phyloP scores from a whole-genome alignment of 2,329 filamentous ascomycete species.

The Beauveria varroae region DNA sequence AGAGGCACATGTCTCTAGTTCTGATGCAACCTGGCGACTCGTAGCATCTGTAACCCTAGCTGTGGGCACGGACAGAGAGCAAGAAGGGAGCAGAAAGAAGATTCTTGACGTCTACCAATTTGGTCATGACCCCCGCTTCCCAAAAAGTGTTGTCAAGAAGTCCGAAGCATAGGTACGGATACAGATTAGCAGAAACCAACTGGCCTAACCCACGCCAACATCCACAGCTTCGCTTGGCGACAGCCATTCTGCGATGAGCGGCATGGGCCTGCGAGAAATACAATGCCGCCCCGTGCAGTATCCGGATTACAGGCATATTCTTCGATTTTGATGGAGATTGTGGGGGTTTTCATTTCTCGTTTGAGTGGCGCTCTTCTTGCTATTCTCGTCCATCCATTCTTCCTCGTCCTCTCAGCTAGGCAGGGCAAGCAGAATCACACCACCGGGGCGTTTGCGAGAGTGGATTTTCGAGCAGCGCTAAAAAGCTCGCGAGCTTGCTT shows the following conservation, averaged over 20 bases:
- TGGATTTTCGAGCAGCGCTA: background rate
- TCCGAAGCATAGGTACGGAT: no score
- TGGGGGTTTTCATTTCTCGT: background rate
- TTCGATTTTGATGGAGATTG: background rate
- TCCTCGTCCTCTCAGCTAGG: background rate
- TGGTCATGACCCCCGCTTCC: background rate
- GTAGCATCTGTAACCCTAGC: constrained; percentile 4
- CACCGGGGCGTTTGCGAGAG: background rate
- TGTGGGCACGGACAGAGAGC: constrained; percentile 3
- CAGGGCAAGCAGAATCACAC: background rate
- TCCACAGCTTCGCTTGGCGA: background rate
- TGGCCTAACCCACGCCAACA: background rate
- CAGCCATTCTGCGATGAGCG: background rate
- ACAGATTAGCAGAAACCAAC: background rate
- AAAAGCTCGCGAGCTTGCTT: background rate
- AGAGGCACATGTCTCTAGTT: constrained; percentile 5
- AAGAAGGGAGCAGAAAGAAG: background rate
- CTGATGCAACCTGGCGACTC: background rate
- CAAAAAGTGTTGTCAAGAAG: no score
- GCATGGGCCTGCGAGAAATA: background rate
- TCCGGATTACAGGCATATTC: background rate
- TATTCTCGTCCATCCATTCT: background rate
- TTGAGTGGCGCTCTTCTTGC: background rate
- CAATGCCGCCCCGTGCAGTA: background rate
- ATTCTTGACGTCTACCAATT: background rate